phyloP scores from a whole-genome alignment of 164 flowering plant species.

The Litsea cubeba region DNA sequence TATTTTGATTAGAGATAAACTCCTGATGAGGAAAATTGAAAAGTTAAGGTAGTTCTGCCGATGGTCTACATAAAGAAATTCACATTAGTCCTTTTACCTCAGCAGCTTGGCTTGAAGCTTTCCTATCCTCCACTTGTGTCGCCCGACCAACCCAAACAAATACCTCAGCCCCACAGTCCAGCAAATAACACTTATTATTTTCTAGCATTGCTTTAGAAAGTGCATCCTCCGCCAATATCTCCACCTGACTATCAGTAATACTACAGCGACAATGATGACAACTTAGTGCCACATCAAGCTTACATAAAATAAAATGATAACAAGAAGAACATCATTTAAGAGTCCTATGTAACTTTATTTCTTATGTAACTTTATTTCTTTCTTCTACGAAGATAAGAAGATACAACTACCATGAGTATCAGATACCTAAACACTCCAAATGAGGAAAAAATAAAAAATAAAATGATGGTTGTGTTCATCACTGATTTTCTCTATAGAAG shows the following conservation, averaged over 20 bases:
- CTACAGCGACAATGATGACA: constrained; percentile 33
- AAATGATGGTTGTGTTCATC: too few relatives aligned
- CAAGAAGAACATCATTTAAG: background rate
- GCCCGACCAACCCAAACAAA: constrained; percentile 97
- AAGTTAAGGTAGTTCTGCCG: background rate
- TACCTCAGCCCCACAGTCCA: constrained; percentile 93
- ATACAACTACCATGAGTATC: too few relatives aligned
- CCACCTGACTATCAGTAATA: constrained; percentile 62
- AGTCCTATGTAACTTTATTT: background rate
- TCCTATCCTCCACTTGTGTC: constrained; percentile 93
- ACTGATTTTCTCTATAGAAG: too few relatives aligned
- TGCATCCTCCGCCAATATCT: constrained; percentile 56
- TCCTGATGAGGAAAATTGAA: constrained; percentile 41
- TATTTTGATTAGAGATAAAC: constrained; percentile 66
- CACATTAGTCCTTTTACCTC: constrained; percentile 53
- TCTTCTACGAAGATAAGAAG: too few relatives aligned
- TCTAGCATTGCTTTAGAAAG: constrained; percentile 80
- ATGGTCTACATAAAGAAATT: background rate
- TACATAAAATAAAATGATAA: background rate
- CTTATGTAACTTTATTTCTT: background rate
- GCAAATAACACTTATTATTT: constrained; percentile 77
- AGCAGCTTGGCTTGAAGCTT: constrained; percentile 79
- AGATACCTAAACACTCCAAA: too few relatives aligned
- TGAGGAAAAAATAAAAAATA: too few relatives aligned
- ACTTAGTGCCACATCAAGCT: background rate